Percentiles rank a stretch among this genome's conserved stretches.
Conservation (phyloP, 371 early-diverging fungal genomes). For the Mortierella sp. region DNA sequence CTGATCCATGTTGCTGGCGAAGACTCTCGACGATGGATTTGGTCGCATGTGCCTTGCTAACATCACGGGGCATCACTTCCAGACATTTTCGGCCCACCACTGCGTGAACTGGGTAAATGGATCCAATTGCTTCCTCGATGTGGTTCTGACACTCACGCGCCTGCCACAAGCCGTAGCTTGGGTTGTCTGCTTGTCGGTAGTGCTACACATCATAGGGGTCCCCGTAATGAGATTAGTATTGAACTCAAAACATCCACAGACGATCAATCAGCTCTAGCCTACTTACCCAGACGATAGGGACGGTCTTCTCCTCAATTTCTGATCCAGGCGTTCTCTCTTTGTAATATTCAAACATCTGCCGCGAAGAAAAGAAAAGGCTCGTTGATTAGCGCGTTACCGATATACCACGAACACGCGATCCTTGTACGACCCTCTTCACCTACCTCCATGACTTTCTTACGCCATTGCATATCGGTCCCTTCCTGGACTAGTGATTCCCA, state of each 20-base stretch:
- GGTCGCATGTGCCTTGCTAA: constrained; percentile 72
- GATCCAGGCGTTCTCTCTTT: constrained; percentile 91
- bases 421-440: not conserved
- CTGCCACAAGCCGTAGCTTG: constrained; percentile 82
- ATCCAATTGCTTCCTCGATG: constrained; percentile 83
- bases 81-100: constrained; percentile 93
- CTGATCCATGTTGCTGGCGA: constrained; percentile 25
- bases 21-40: constrained; percentile 65
- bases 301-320: constrained; percentile 81
- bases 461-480: constrained; percentile 86
- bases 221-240: not conserved
- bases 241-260: not conserved
- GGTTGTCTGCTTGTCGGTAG: constrained; percentile 78
- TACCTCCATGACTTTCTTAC: constrained; percentile 74
- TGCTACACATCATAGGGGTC: no score
- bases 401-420: no score
- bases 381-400: no score
- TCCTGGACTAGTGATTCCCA: constrained; percentile 84
- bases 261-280: not conserved
- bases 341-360: constrained; percentile 84
- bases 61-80: constrained; percentile 82
- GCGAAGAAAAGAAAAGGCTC: not conserved
- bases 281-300: constrained; percentile 75
- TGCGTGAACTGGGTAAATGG: constrained; percentile 89
- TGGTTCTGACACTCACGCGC: constrained; percentile 93